Evolutionary conservation across 208 protist species (phyloP).

Genomic region (Wallacemonas sp.): DNA sequence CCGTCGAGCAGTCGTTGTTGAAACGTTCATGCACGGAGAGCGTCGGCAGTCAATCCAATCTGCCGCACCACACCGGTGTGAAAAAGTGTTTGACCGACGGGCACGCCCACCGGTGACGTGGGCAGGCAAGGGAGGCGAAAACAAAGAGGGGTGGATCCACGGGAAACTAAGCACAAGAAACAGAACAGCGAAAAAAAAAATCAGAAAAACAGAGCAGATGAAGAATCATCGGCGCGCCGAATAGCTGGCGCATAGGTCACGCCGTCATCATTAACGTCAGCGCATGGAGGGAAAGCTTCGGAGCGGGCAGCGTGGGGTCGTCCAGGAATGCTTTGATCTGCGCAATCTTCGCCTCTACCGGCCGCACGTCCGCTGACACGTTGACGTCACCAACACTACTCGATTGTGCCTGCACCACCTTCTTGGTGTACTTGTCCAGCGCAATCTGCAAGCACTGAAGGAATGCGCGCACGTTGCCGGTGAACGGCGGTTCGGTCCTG

Average conservation of each 20-base stretch:
- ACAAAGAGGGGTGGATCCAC: neutral
- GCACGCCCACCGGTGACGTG: no score
- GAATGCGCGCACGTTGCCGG: constrained; percentile 16
- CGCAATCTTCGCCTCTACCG: constrained; percentile 3
- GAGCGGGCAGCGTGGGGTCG: neutral
- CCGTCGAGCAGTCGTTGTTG: no score
- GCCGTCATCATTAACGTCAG: neutral
- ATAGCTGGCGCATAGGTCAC: neutral
- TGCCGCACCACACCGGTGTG: no score
- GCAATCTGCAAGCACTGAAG: constrained; percentile 3
- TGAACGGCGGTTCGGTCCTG: constrained; percentile 10
- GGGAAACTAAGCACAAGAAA: neutral
- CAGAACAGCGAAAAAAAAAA: neutral
- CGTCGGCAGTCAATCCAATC: no score
- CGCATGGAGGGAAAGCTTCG: neutral
- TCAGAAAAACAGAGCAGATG: neutral
- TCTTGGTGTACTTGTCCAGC: constrained; percentile 10
- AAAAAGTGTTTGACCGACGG: no score
- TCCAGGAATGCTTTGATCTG: constrained; percentile 10
- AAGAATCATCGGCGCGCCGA: constrained; percentile 1
- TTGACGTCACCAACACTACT: neutral
- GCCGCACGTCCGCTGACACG: neutral
- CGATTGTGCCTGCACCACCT: neutral
- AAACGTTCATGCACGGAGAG: no score
- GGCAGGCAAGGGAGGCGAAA: neutral